Conservation (phyloP, 257 asterid genomes). For the Salvia miltiorrhiza region DNA sequence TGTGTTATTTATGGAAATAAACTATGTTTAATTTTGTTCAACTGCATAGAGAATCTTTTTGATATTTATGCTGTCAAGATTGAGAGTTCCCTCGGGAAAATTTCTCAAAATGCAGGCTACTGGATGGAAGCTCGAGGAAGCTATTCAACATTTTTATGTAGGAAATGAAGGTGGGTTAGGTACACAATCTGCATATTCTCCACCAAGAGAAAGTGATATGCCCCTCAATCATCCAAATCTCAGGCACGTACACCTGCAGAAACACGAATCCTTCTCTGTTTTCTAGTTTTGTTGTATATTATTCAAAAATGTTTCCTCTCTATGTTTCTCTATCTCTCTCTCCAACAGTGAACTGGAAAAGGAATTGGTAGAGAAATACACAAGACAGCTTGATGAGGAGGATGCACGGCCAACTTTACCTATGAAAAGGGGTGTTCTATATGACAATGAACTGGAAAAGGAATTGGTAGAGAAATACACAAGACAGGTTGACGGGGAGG, state of each 20-base stretch:
- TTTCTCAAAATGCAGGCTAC: slow-evolving; percentile 59
- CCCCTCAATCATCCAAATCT: slow-evolving; percentile 39
- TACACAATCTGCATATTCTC: slow-evolving; percentile 33
- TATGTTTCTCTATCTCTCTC: slow-evolving; percentile 4
- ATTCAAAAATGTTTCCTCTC: not conserved
- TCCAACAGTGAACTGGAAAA: slow-evolving; percentile 40
- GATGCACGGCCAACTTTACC: slow-evolving; percentile 87
- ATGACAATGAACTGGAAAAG: too few relatives aligned
- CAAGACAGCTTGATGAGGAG: slow-evolving; percentile 42
- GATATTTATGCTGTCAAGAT: not conserved
- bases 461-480: slow-evolving; percentile 35
- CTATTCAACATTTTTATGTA: slow-evolving; percentile 83
- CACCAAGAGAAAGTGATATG: slow-evolving; percentile 43
- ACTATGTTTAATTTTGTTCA: not conserved
- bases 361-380: slow-evolving; percentile 36
- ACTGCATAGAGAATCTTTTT: not conserved
- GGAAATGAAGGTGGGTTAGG: slow-evolving; percentile 68
- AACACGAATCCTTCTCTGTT: slow-evolving; percentile 4
- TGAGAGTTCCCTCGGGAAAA: not conserved
- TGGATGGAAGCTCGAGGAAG: slow-evolving; percentile 95
- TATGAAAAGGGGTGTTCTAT: slow-evolving; percentile 83
- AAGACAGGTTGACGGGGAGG: slow-evolving; percentile 46
- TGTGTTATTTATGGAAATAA: too few relatives aligned
- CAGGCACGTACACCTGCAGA: slow-evolving; percentile 43
- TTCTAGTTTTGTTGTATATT: slow-evolving; percentile 13